A percentile compares a stretch with the other conserved stretches of the same genome.
phyloP scores from a whole-genome alignment of 805 yeast species.

The Candida lessepsii region DNA sequence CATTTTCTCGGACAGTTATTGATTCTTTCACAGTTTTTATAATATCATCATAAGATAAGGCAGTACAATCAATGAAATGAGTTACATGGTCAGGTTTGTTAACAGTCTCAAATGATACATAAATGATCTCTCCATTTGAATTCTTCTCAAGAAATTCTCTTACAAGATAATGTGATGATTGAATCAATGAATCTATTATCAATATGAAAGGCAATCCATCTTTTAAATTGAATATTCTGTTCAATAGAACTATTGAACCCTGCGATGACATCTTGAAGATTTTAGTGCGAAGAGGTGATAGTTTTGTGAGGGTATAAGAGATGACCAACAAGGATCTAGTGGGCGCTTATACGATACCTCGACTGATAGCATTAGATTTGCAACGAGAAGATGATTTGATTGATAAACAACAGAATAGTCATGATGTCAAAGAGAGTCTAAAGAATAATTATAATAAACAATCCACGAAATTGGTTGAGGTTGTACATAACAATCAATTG shows the following conservation, averaged over 20 bases:
- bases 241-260: slow-evolving; percentile 52
- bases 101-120: slow-evolving; percentile 67
- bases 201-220: slow-evolving; percentile 76
- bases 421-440: slow-evolving; percentile 19
- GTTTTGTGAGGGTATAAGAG: background rate
- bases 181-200: slow-evolving; percentile 66
- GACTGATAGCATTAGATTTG: slow-evolving; percentile 25
- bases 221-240: slow-evolving; percentile 63
- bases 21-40: slow-evolving; percentile 2
- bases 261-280: slow-evolving; percentile 29
- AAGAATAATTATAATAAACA: slow-evolving; percentile 29
- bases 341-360: slow-evolving; percentile 33
- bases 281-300: slow-evolving; percentile 2
- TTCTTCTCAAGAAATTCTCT: slow-evolving; percentile 50
- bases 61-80: slow-evolving; percentile 47
- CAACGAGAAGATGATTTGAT: slow-evolving; percentile 21
- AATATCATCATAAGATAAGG: slow-evolving; percentile 1
- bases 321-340: slow-evolving; percentile 18
- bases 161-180: slow-evolving; percentile 58
- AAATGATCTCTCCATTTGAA: slow-evolving; percentile 36
- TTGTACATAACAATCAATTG: slow-evolving; percentile 20
- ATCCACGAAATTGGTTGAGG: slow-evolving; percentile 25
- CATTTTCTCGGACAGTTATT: background rate
- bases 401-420: slow-evolving; percentile 16
- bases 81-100: slow-evolving; percentile 50